phyloP scores from a whole-genome alignment of 2,329 filamentous ascomycete species.

The Colletotrichum musae region DNA sequence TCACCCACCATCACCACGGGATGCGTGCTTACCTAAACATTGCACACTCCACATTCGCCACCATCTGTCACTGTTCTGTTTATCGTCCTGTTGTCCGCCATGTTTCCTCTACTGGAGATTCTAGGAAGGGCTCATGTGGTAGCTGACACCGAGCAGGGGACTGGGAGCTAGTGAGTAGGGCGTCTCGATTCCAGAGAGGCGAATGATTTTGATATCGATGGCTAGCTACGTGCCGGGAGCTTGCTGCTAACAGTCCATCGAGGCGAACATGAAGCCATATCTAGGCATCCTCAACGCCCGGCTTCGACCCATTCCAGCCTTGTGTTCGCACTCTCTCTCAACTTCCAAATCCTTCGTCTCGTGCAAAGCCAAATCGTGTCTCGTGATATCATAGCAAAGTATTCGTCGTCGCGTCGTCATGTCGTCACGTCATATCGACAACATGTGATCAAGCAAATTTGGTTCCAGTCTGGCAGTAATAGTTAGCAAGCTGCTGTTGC shows the following conservation, averaged over 20 bases:
- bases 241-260: not conserved
- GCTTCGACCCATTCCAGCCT: not conserved
- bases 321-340: not conserved
- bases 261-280: no score
- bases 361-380: not conserved
- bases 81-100: no score
- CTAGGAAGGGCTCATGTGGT: no score
- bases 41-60: conserved; percentile 1
- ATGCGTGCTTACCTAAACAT: no score
- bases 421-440: not conserved
- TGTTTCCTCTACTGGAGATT: no score
- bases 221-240: not conserved
- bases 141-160: no score
- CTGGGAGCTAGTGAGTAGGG: no score
- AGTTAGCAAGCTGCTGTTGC: not conserved
- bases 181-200: not conserved
- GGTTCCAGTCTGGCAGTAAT: not conserved
- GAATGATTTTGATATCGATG: fast-evolving
- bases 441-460: not conserved
- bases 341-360: not conserved
- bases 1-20: not conserved
- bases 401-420: not conserved
- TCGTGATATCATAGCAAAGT: not conserved
- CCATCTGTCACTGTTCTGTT: not conserved
- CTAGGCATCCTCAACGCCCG: not conserved